Evolutionary conservation across 352 stramenopile species (phyloP).

Genomic region (Globisporangium sylvaticum): DNA sequence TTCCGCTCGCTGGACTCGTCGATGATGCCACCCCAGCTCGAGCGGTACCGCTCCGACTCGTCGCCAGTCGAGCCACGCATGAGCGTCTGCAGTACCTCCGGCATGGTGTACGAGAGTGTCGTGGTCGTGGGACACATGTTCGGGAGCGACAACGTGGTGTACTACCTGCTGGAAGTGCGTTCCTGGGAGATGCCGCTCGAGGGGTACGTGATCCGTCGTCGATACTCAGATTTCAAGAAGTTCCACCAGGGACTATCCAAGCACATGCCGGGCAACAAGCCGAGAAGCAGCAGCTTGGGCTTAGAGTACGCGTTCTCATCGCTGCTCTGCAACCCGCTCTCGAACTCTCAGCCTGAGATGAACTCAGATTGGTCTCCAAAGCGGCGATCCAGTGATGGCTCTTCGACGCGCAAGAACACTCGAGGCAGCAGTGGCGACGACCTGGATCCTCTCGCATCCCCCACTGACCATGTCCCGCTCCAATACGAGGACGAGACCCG

Average conservation of each 20-base stretch:
- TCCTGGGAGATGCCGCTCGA: constrained; percentile 71
- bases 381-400: constrained; percentile 24
- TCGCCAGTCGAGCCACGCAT: constrained; percentile 33
- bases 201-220: constrained; percentile 71
- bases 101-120: constrained; percentile 67
- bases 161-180: constrained; percentile 73
- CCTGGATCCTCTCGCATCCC: neutral
- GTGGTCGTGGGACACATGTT: constrained; percentile 62
- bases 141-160: constrained; percentile 64
- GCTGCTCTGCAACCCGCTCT: constrained; percentile 52
- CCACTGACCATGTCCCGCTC: neutral
- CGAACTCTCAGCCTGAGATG: constrained; percentile 22
- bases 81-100: constrained; percentile 64
- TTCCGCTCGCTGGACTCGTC: constrained; percentile 29
- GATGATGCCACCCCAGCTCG: constrained; percentile 20
- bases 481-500: neutral
- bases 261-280: constrained; percentile 42
- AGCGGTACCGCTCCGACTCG: constrained; percentile 36
- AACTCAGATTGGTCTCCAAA: constrained; percentile 53
- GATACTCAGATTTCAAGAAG: constrained; percentile 73
- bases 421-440: constrained; percentile 14
- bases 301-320: constrained; percentile 36
- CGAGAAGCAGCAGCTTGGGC: constrained; percentile 18
- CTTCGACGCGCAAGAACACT: constrained; percentile 14
- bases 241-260: constrained; percentile 52